Conservation (phyloP, 768 basidiomycete species). For the Rhizopogon vinicolor region DNA sequence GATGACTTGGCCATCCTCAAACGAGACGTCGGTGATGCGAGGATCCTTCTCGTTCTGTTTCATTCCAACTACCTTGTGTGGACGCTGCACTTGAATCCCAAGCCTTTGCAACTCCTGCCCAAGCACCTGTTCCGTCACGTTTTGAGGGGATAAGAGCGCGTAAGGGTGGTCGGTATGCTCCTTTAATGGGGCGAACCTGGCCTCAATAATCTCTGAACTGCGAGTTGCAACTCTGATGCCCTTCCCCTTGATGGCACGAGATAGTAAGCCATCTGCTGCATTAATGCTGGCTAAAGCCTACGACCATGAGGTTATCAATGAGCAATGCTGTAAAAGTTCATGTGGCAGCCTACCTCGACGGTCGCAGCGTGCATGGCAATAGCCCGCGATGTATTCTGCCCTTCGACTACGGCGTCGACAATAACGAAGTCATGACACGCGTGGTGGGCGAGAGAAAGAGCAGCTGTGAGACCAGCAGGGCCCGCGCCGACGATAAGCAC, state of each 20-base stretch:
- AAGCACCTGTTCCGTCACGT: no score
- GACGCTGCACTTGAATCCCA: constrained; percentile 32
- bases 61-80: constrained; percentile 36
- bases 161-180: constrained; percentile 41
- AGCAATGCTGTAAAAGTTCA: not conserved
- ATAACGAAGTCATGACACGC: constrained; percentile 24
- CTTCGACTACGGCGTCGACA: constrained; percentile 30
- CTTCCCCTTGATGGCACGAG: constrained; percentile 20
- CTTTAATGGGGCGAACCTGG: constrained; percentile 30
- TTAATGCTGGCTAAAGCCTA: constrained; percentile 37
- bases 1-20: constrained; percentile 42
- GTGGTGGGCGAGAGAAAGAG: constrained; percentile 40
- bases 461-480: constrained; percentile 37
- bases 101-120: constrained; percentile 26
- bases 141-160: constrained; percentile 37
- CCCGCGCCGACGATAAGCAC: no score
- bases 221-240: constrained; percentile 27
- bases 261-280: constrained; percentile 32
- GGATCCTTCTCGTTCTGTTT: constrained; percentile 21
- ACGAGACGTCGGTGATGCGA: constrained; percentile 33
- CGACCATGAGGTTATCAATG: constrained; percentile 14
- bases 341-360: constrained; percentile 31
- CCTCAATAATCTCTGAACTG: constrained; percentile 19
- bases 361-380: constrained; percentile 42
- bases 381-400: constrained; percentile 34